Percentiles rank a stretch among this genome's conserved stretches.
Evolutionary conservation across 768 basidiomycete species (phyloP).

Genomic region (Mycena kentingensis): DNA sequence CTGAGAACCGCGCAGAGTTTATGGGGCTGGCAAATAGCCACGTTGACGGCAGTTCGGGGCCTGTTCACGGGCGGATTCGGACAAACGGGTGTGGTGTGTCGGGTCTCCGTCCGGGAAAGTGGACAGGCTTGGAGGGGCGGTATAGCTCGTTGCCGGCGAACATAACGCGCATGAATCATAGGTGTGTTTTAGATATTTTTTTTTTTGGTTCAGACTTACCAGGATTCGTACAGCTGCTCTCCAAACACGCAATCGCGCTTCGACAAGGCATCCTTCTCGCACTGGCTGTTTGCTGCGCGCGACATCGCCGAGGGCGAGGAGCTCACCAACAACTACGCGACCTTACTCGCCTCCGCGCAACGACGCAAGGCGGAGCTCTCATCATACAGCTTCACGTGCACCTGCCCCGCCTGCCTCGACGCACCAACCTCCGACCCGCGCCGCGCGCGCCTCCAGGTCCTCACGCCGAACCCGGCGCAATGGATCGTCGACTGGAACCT

Average conservation of each 20-base stretch:
- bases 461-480: not conserved
- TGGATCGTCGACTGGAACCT: not conserved
- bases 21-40: no score
- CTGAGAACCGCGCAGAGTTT: no score
- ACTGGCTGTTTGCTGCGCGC: not conserved
- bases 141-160: no score
- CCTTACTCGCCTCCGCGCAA: not conserved
- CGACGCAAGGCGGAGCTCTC: not conserved
- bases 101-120: no score
- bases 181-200: no score
- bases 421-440: not conserved
- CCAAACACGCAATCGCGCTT: not conserved
- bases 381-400: not conserved
- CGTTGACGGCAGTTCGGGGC: no score
- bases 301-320: constrained; percentile 2
- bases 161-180: no score
- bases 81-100: no score
- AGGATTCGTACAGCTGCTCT: not conserved
- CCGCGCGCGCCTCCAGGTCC: not conserved
- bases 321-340: not conserved
- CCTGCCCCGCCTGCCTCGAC: not conserved
- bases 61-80: no score
- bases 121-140: no score
- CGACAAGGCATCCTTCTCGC: not conserved
- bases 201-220: no score